Conservation (phyloP, 192 early-diverging fungal genomes). For the Funneliformis mosseae region DNA sequence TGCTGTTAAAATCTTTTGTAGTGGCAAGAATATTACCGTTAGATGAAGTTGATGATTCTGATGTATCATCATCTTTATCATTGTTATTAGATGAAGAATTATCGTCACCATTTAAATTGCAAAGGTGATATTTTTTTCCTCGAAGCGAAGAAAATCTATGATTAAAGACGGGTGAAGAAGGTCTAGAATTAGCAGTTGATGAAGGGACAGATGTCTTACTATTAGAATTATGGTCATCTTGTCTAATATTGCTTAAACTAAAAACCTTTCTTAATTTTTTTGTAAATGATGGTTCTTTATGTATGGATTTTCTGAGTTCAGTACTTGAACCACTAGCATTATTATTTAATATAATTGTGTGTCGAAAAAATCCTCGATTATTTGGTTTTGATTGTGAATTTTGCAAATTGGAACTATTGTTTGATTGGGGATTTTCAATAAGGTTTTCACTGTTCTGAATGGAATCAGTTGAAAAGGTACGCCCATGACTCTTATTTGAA, state of each 20-base stretch:
- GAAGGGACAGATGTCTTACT: not conserved
- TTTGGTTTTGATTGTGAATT: not conserved
- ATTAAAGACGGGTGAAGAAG: not conserved
- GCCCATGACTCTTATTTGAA: not conserved
- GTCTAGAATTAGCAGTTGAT: not conserved
- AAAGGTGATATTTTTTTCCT: not conserved
- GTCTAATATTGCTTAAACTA: constrained; percentile 16
- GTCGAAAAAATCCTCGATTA: not conserved
- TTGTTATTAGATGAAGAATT: not conserved
- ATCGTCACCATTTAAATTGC: not conserved
- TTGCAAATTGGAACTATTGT: constrained; percentile 3
- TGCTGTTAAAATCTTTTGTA: not conserved
- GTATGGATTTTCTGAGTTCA: constrained; percentile 23
- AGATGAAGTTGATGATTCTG: not conserved
- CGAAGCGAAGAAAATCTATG: not conserved
- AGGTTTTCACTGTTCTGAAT: not conserved
- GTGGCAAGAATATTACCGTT: not conserved
- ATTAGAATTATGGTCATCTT: constrained; percentile 4
- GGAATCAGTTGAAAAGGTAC: not conserved
- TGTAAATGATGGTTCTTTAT: constrained; percentile 22
- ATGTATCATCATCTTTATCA: not conserved
- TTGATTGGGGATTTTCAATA: not conserved
- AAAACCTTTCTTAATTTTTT: not conserved
- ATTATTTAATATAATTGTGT: not conserved
- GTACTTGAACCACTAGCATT: not conserved